Percentiles rank a stretch among this genome's conserved stretches.
phyloP scores from a whole-genome alignment of 73 alveolate genomes.

The Paramecium bursaria region DNA sequence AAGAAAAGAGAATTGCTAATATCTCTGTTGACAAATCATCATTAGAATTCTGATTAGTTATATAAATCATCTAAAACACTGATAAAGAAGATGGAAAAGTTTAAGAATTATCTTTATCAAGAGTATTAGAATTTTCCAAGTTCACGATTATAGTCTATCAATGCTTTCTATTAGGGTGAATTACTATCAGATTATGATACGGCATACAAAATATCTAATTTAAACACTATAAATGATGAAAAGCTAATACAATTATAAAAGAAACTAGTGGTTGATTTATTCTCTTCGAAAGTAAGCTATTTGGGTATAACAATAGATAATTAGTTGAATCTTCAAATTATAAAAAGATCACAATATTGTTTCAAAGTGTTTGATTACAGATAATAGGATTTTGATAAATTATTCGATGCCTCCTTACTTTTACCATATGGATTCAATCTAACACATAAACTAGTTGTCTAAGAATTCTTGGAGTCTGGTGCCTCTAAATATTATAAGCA shows the following conservation, averaged over 20 bases:
- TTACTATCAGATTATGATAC: conserved; percentile 5
- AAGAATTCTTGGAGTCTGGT: neutral
- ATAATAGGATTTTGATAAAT: too few relatives aligned
- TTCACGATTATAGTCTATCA: conserved; percentile 7
- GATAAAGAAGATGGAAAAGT: neutral
- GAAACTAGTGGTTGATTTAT: conserved; percentile 18
- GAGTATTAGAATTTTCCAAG: conserved; percentile 38
- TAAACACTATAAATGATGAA: conserved; percentile 38
- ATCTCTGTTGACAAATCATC: neutral
- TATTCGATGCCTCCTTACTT: too few relatives aligned
- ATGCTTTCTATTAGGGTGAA: conserved; percentile 11
- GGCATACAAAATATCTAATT: conserved; percentile 43
- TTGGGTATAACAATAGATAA: too few relatives aligned
- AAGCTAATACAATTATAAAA: conserved; percentile 16
- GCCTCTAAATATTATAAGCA: neutral
- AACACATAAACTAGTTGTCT: neutral
- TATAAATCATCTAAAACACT: conserved; percentile 7
- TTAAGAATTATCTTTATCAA: neutral
- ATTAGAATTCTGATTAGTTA: neutral
- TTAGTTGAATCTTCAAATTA: too few relatives aligned
- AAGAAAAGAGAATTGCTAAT: neutral
- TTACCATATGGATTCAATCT: too few relatives aligned
- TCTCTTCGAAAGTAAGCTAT: too few relatives aligned
- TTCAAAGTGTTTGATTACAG: too few relatives aligned
- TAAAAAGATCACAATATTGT: too few relatives aligned